Evolutionary conservation across 2,329 filamentous ascomycete species (phyloP), one percentile per base, ranked within the genome.

Genomic region (Mollisiaceae sp.): DNA sequence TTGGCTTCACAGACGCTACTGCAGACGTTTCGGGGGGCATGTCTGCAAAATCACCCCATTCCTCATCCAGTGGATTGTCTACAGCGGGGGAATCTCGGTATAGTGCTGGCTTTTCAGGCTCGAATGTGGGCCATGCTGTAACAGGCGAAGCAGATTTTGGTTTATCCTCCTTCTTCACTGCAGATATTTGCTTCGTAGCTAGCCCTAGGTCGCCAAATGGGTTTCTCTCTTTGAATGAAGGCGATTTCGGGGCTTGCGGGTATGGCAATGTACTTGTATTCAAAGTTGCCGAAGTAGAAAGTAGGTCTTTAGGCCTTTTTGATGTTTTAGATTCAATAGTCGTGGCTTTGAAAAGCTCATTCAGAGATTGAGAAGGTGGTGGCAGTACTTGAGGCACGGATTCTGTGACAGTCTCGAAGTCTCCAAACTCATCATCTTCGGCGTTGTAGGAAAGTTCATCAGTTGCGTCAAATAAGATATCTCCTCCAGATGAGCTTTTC

Each of bases 401-500:
- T 9, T 66, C 65, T 38, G 78, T 77, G 18, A 86, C 86, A 54
- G 83, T 82, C 75, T 90, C 88, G 72, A 91, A 91, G 63, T 90
- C 88, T 0, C 89, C 87, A 78, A 89, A 91, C 72, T 89, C 87
- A 62, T 89, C 87, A 8, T 88, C 85, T 6, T 79, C 78, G 24
- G 67, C 61, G n/a, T 70, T 73, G 38, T 65, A 73, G 47, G 67
- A 73, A 41, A 73, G 59, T n/a, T 79, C 78, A 8, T 79, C 80
- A 12, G 79, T 70, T 43, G 75, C 75, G 70, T 78, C 76, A 63
- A 78, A 78, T 8, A 78, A 58, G 18, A 78, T 66, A 15, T 78
- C 75, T 43, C 66, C 68, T 18, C 67, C 69, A 47, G 62, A 70
- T 9, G 68, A 69, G 38, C 59, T 66, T 38, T 66, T 63, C 24